phyloP scores from a whole-genome alignment of 2,329 filamentous ascomycete species.

The Aspergillus ibericus region DNA sequence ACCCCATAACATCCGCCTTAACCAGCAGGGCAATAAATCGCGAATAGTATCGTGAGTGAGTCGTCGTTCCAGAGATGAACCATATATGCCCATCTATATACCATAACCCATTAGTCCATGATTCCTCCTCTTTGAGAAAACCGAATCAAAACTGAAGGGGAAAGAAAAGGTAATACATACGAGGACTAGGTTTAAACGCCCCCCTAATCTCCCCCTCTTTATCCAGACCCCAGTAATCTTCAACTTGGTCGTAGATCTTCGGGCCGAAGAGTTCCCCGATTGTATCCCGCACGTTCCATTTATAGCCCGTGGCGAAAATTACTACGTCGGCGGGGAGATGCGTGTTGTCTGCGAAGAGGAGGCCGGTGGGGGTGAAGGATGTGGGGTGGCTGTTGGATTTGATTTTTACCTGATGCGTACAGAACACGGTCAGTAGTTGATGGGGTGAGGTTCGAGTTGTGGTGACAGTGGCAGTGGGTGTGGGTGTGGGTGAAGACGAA shows the following conservation, averaged over 20 bases:
- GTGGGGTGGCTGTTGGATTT: slow-evolving; percentile 24
- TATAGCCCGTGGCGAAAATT: slow-evolving; percentile 49
- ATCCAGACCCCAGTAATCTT: slow-evolving; percentile 49
- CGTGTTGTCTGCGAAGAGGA: slow-evolving; percentile 47
- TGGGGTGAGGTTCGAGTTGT: too few relatives aligned
- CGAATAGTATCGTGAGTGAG: slow-evolving; percentile 43
- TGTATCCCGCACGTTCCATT: slow-evolving; percentile 42
- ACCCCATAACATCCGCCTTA: slow-evolving; percentile 33
- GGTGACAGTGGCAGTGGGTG: not conserved
- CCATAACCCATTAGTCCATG: too few relatives aligned
- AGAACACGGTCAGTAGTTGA: not conserved
- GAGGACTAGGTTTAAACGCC: slow-evolving; percentile 40
- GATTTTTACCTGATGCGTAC: slow-evolving; percentile 41
- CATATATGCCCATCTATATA: slow-evolving; percentile 41
- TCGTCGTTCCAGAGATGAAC: slow-evolving; percentile 48
- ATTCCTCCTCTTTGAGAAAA: too few relatives aligned
- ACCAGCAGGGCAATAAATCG: slow-evolving; percentile 50
- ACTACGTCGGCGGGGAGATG: slow-evolving; percentile 48
- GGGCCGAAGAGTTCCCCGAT: slow-evolving; percentile 43
- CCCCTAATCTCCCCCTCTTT: slow-evolving; percentile 50
- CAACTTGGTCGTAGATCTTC: slow-evolving; percentile 41
- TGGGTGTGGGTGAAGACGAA: not conserved
- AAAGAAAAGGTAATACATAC: slow-evolving; percentile 25
- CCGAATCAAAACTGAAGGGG: not conserved
- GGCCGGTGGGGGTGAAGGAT: slow-evolving; percentile 39